Evolutionary conservation across 2,329 filamentous ascomycete genomes (phyloP).

Genomic region (Westerdykella sp.): DNA sequence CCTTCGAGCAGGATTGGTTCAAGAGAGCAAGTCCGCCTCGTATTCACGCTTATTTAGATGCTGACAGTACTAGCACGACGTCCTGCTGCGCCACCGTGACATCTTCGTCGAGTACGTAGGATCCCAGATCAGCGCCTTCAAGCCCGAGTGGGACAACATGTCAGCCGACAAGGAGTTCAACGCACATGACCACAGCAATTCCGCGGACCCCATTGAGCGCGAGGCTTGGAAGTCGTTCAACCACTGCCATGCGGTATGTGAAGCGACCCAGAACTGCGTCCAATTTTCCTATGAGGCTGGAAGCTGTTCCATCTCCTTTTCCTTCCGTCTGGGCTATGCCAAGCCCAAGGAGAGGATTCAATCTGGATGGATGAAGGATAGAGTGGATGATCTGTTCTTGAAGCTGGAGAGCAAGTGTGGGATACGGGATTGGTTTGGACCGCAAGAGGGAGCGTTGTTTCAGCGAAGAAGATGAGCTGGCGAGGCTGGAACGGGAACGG

Average conservation of each 20-base stretch:
- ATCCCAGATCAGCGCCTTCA: constrained; percentile 20
- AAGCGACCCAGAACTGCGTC: constrained; percentile 26
- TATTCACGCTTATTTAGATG: constrained; percentile 4
- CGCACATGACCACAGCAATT: constrained; percentile 23
- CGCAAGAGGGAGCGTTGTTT: constrained; percentile 10
- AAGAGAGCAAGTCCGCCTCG: constrained; percentile 13
- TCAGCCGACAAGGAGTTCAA: constrained; percentile 33
- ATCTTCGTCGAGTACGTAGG: constrained; percentile 32
- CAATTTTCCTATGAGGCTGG: constrained; percentile 33
- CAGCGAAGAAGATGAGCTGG: constrained; percentile 6
- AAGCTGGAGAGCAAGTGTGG: constrained; percentile 27
- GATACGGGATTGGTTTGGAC: constrained; percentile 31
- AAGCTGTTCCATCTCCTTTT: constrained; percentile 24
- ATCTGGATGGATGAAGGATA: constrained; percentile 34
- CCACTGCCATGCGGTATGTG: constrained; percentile 31
- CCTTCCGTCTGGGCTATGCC: constrained; percentile 29
- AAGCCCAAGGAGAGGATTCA: constrained; percentile 22
- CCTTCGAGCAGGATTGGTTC: constrained; percentile 37
- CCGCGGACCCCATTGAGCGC: constrained; percentile 19
- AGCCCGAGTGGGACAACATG: constrained; percentile 34
- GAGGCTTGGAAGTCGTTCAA: constrained; percentile 33
- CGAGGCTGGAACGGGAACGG: background rate
- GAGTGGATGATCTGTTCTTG: constrained; percentile 30
- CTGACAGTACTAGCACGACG: constrained; percentile 23
- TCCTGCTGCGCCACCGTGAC: constrained; percentile 34